Base-by-base conservation (phyloP, 192 early-diverging fungal genomes). In the Coemansia asiatica region DNA sequence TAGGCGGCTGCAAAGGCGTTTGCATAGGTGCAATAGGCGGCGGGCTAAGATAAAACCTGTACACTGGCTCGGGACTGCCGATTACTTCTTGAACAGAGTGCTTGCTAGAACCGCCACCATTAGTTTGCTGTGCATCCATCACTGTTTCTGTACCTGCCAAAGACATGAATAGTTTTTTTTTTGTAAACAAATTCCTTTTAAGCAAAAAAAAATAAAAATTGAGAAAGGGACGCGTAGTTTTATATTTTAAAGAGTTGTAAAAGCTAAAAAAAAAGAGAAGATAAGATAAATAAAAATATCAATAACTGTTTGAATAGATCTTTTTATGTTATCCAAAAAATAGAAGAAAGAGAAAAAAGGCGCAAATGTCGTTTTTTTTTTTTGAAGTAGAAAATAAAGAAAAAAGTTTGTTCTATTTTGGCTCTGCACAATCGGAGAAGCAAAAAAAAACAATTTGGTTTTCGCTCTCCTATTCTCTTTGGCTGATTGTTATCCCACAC, bases 11-110 rank as follows among this genome's bases (percentile, higher is more conserved):
- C 51, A 58, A 60, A 29, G 40, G 22, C 1, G 64, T 61, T 51
- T 68, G 69, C 69, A 76, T 65, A 4, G 67, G 56, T 16, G 48
- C 53, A 2, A 66, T 38, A 18, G 71, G 76, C 26, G 76, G 76
- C 26, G 76, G 76, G 22, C 76, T 79, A 47, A 79, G 68, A 49
- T 79, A 79, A 63, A 79, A 74, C 53, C 76, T 60, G 40, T 74
- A 79, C 23, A 79, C 76, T 1, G 76, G 76, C 58, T 79, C 76
- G 6, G 70, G 59, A 31, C 63, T 78, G n/a, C 57, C 35, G 23
- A 56, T n/a, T n/a, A 21, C 25, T 18, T 56, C 22, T 22, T 33
- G 57, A 12, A 53, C 21, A 7, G 50, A 44, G n/a, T 54, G n/a
- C 26, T 29, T 26, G 9, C 47, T n/a, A 12, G 13, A 49, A 40